Conservation (phyloP, 106 monocot species). For the Iris macrosiphon region DNA sequence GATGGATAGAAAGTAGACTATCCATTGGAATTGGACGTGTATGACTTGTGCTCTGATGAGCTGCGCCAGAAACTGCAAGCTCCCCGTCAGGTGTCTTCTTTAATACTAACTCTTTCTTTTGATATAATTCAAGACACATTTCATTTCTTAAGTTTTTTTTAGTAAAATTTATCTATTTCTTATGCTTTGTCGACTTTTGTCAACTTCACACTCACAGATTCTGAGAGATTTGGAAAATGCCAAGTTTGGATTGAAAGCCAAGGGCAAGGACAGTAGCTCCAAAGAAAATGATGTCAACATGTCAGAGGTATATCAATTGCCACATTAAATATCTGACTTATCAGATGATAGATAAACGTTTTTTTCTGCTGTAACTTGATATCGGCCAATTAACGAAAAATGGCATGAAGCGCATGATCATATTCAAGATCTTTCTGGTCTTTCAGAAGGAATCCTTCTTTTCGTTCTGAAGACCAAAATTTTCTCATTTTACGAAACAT, state of each 20-base stretch:
- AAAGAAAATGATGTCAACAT: slow-evolving; percentile 32
- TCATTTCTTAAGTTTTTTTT: too few relatives aligned
- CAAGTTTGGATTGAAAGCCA: slow-evolving; percentile 79
- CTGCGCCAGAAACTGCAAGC: slow-evolving; percentile 75
- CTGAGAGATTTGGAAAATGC: slow-evolving; percentile 80
- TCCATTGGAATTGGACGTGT: slow-evolving; percentile 94
- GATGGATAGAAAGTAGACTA: slow-evolving; percentile 99
- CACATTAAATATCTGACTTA: too few relatives aligned
- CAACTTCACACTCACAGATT: too few relatives aligned
- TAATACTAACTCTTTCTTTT: neutral
- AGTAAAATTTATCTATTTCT: neutral
- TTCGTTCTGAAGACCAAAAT: too few relatives aligned
- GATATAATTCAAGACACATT: too few relatives aligned
- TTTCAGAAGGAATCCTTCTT: too few relatives aligned
- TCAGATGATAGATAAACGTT: too few relatives aligned
- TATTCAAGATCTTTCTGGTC: too few relatives aligned
- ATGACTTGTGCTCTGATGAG: slow-evolving; percentile 96
- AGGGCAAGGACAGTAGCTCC: slow-evolving; percentile 27
- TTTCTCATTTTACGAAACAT: too few relatives aligned
- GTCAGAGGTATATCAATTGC: slow-evolving; percentile 35
- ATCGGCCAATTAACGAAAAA: too few relatives aligned
- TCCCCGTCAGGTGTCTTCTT: slow-evolving; percentile 71
- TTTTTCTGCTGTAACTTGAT: too few relatives aligned
- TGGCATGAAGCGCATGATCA: too few relatives aligned
- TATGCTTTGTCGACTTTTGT: neutral